Evolutionary conservation across 768 basidiomycete species (phyloP), one percentile per base, ranked within the genome.

Genomic region (Boletus subcaerulescens): DNA sequence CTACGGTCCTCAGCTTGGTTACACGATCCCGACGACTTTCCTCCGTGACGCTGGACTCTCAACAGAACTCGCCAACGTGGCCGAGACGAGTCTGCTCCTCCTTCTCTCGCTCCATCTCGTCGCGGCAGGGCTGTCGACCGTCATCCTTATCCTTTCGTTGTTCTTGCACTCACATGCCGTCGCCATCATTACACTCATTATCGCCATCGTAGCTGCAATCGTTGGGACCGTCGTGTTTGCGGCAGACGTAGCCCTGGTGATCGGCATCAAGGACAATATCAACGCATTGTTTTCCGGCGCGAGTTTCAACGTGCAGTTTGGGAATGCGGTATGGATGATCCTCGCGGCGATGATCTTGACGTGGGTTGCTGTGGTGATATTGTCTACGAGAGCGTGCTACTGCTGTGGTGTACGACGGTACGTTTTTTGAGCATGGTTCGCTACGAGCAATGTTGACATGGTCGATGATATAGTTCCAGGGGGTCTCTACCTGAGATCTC

Each of bases 291-390:
- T 65, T 20, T 64, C 76, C 0, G 71, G 67, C 9, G 71, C 77
- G 44, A 58, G 69, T 43, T 74, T 89, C 26, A 67, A 60, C 0
- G 76, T 85, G 10, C 56, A 67, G 13, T 87, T 80, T 68, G 87
- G 89, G n/a, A 83, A 84, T 56, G 87, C 69, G 10, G 79, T 86
- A 9, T 91, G 88, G 88, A 80, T 91, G 81, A 77, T 82, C n/a
- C 60, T 90, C 40, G 74, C 64, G 5, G 83, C 80, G 15, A 69
- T 81, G 49, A 58, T 81, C 11, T 66, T 82, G 58, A 77, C 80
- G 2, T 90, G 87, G 86, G 42, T 79, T 3, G 80, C 81, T 0
- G 78, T 89, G 35, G 64, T 87, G 31, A 62, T 81, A n/a, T 73
- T 89, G 45, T 82, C 83, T 38, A 81, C 82, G 17, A 76, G 84